Evolutionary conservation across 2,329 filamentous ascomycete species (phyloP).

Genomic region (Fusarium mundagurra): DNA sequence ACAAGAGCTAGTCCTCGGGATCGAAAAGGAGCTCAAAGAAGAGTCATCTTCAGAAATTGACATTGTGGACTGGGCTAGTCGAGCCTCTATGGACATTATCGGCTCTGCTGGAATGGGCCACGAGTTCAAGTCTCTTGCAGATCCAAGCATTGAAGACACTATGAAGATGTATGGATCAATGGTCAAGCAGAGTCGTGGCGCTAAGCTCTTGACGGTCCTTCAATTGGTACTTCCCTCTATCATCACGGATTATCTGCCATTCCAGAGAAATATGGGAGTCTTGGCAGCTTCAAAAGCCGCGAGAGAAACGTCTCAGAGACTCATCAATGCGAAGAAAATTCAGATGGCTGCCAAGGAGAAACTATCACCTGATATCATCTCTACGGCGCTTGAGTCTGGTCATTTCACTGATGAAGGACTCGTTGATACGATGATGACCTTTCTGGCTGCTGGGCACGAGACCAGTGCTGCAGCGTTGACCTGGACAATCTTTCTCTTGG

Average conservation of each 20-base stretch:
- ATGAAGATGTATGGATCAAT: slow-evolving; percentile 40
- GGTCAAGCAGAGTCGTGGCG: slow-evolving; percentile 43
- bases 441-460: slow-evolving; percentile 51
- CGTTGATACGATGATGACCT: slow-evolving; percentile 26
- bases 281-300: slow-evolving; percentile 21
- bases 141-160: slow-evolving; percentile 45
- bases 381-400: slow-evolving; percentile 46
- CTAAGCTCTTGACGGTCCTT: slow-evolving; percentile 12
- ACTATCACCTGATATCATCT: slow-evolving; percentile 50
- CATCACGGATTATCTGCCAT: slow-evolving; percentile 26
- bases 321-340: slow-evolving; percentile 47
- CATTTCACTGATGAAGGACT: slow-evolving; percentile 40
- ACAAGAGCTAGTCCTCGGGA: slow-evolving; percentile 7
- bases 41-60: background rate
- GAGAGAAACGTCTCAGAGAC: slow-evolving; percentile 38
- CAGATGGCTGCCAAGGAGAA: slow-evolving; percentile 38
- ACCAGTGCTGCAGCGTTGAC: slow-evolving; percentile 54
- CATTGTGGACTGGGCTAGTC: slow-evolving; percentile 30
- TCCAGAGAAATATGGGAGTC: slow-evolving; percentile 28
- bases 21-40: slow-evolving; percentile 1
- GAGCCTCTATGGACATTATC: slow-evolving; percentile 49
- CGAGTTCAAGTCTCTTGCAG: slow-evolving; percentile 47
- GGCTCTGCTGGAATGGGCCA: slow-evolving; percentile 47
- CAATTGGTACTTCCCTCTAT: slow-evolving; percentile 25
- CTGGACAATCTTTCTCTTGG: slow-evolving; percentile 54